Evolutionary conservation across 176 grass and related monocot species (phyloP).

Genomic region (Leersia perrieri): DNA sequence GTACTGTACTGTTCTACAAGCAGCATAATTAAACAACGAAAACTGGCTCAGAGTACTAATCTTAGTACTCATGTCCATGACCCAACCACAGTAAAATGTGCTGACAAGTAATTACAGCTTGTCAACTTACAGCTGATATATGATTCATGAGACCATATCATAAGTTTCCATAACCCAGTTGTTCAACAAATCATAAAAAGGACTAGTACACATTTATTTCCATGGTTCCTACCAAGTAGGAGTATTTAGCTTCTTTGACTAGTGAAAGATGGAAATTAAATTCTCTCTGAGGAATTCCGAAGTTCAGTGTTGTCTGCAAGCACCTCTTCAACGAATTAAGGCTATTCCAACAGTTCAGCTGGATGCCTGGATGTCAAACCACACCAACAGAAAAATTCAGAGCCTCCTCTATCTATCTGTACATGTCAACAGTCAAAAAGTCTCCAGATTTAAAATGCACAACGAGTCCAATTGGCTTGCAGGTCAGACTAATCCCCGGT

Average conservation of each 20-base stretch:
- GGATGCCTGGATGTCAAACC: slow-evolving; percentile 21
- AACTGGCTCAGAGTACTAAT: not conserved
- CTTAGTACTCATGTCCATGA: not conserved
- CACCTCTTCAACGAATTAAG: not conserved
- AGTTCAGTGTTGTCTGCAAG: not conserved
- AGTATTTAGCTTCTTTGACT: not conserved
- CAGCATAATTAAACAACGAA: not conserved
- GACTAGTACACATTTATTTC: not conserved
- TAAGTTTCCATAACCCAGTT: no score
- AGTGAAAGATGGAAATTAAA: not conserved
- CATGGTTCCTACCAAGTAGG: no score
- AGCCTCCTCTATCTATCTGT: not conserved
- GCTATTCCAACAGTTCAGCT: not conserved
- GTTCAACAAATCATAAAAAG: not conserved
- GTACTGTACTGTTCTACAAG: not conserved
- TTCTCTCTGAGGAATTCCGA: not conserved
- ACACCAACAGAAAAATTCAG: slow-evolving; percentile 9
- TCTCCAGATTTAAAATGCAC: not conserved
- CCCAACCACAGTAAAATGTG: not conserved
- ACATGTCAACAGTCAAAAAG: slow-evolving; percentile 37
- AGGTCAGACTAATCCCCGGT: not conserved
- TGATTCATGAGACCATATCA: not conserved
- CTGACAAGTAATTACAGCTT: not conserved
- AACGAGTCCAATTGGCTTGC: not conserved
- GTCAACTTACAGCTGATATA: not conserved